These are phyloP conservation scores for Phytopythium aichiense DNA, from an alignment of 352 stramenopile genomes.

Conservation along the genomic window DNA sequence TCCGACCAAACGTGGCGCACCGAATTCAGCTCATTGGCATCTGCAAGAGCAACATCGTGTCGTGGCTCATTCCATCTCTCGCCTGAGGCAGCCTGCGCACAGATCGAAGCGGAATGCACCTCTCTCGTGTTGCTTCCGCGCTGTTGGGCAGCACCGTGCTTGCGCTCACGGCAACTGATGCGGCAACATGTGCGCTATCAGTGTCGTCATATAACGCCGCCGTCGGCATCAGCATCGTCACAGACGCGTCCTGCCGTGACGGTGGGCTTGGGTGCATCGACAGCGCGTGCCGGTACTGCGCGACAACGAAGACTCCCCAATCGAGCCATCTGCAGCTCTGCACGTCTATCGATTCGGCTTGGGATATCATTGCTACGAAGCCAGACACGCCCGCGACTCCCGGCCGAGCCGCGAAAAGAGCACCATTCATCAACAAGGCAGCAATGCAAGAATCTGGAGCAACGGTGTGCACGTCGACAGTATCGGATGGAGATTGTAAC, in stretches of 20 bases:
- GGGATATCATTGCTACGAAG: background rate
- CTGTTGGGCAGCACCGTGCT: background rate
- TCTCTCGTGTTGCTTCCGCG: background rate
- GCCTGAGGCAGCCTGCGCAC: background rate
- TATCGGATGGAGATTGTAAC: background rate
- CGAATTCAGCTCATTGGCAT: background rate
- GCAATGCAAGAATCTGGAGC: background rate
- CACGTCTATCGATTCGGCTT: background rate
- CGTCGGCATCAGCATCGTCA: constrained; percentile 14
- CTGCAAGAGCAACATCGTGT: background rate
- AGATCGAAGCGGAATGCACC: background rate
- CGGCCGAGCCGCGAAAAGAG: background rate
- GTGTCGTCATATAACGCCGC: constrained; percentile 7
- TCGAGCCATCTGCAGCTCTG: constrained; percentile 14
- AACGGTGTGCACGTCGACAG: background rate
- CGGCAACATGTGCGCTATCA: background rate
- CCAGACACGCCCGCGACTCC: background rate
- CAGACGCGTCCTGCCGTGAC: constrained; percentile 8
- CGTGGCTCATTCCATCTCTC: background rate
- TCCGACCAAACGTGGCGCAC: background rate
- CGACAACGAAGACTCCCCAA: constrained; percentile 8
- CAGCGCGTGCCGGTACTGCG: constrained; percentile 17
- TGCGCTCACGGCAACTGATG: background rate
- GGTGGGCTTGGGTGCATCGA: constrained; percentile 19
- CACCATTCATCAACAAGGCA: background rate